Evolutionary conservation across 163 green algal genomes (phyloP), one percentile per base, ranked within the genome.

Genomic region (Coccomyxa subellipsoidea): DNA sequence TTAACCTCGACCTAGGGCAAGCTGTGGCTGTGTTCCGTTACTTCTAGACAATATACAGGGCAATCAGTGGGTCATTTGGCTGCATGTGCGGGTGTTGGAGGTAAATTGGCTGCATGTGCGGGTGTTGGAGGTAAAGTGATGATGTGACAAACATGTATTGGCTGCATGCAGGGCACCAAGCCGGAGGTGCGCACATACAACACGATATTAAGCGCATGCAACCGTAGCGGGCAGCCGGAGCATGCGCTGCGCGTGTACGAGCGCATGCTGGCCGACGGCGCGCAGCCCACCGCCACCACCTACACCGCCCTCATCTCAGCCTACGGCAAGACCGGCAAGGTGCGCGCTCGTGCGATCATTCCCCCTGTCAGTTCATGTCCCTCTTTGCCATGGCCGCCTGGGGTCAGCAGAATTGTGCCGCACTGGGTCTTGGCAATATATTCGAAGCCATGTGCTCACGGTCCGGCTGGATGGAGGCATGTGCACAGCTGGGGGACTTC

Each of bases 171-270:
- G 90, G 92, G 90, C 79, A 94, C 95, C 36, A 88, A 93, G 82
- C 91, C 93, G 6, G 93, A 96, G 83, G 89, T 93, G 32, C 90
- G 93, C 54, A 96, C 94, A 21, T 97, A 95, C 90, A 97, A 97
- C 88, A 94, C 94, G 0, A 89, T 96, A 81, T 95, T 97, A 85
- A 91, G 87, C 79, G 92, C 93, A 27, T 97, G 92, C 91, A 95
- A 94, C 87, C 92, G 90, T 81, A 85, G 86, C 15, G 90, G 93
- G 0, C 90, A 96, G 84, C 85, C 86, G 23, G 92, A 95, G 85
- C 38, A 83, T 0, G 93, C 93, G n/a, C 83, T 96, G 40, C 77
- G 83, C 54, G 90, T 96, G 37, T 96, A 96, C 81, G 86, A 95
- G 83, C 85, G 89, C 38, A 96, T 97, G 93, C 79, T 93, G 36